These are phyloP conservation scores for Castanea crenata DNA, from an alignment of 306 rosid genomes.

Conservation along the genomic window DNA sequence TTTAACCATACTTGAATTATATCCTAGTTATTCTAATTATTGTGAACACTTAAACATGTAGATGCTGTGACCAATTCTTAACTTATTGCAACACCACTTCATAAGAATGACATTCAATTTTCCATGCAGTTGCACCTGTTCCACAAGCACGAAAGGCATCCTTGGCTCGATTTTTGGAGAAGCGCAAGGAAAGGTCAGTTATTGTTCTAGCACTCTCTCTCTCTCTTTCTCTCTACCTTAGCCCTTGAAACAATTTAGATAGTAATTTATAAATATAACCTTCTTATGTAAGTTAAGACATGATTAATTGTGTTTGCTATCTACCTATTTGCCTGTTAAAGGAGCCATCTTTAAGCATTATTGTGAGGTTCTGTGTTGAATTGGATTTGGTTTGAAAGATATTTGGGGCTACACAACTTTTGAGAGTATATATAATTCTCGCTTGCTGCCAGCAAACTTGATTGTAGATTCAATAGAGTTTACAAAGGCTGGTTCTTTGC, in stretches of 20 bases:
- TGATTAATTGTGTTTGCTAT: neutral
- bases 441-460: neutral
- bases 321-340: neutral
- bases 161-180: slow-evolving; percentile 82
- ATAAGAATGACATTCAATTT: slow-evolving; percentile 3
- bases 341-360: neutral
- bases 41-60: neutral
- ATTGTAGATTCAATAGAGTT: neutral
- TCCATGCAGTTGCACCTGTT: slow-evolving; percentile 42
- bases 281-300: neutral
- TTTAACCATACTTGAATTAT: neutral
- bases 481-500: neutral
- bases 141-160: slow-evolving; percentile 96
- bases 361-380: neutral
- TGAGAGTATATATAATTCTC: neutral
- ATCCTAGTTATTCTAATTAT: neutral
- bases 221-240: neutral
- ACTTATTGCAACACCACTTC: neutral
- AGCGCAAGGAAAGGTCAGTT: slow-evolving; percentile 90
- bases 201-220: neutral
- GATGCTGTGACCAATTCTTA: neutral
- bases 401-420: neutral
- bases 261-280: neutral
- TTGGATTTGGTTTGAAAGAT: neutral
- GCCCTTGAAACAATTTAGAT: neutral